phyloP scores from a whole-genome alignment of 1,284 basidiomycete species.

The Sanghuangporus baumii region DNA sequence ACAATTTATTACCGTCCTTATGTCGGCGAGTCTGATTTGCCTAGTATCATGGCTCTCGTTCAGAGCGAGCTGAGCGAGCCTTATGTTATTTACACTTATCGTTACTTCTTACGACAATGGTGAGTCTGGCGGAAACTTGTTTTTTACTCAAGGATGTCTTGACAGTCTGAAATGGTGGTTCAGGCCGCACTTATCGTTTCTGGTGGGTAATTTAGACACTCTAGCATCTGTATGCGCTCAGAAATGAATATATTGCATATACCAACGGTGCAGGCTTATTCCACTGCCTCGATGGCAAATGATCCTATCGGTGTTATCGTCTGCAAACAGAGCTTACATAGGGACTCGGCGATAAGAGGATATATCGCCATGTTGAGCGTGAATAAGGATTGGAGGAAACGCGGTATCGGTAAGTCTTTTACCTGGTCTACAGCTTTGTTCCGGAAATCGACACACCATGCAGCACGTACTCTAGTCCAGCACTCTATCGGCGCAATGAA shows the following conservation, averaged over 20 bases:
- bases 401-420: slow-evolving; percentile 77
- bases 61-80: slow-evolving; percentile 50
- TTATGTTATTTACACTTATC: slow-evolving; percentile 47
- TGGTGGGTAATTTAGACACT: slow-evolving; percentile 48
- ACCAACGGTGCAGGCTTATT: slow-evolving; percentile 44
- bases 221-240: not conserved
- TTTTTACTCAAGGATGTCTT: not conserved
- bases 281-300: slow-evolving; percentile 37
- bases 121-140: slow-evolving; percentile 22
- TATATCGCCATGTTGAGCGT: slow-evolving; percentile 99
- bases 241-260: not conserved
- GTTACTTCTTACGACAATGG: slow-evolving; percentile 54
- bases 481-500: slow-evolving; percentile 81
- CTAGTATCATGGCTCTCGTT: slow-evolving; percentile 36
- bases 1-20: slow-evolving; percentile 29
- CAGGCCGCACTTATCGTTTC: slow-evolving; percentile 92
- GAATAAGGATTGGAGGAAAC: slow-evolving; percentile 71
- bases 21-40: slow-evolving; percentile 33
- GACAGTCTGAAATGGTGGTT: not conserved
- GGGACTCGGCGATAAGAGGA: slow-evolving; percentile 73
- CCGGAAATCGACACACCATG: slow-evolving; percentile 11
- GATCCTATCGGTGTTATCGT: slow-evolving; percentile 87
- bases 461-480: slow-evolving; percentile 75
- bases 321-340: slow-evolving; percentile 90
- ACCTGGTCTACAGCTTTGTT: slow-evolving; percentile 18